phyloP scores from a whole-genome alignment of 306 rosid genomes.

The Cyclanthera cordifolia region DNA sequence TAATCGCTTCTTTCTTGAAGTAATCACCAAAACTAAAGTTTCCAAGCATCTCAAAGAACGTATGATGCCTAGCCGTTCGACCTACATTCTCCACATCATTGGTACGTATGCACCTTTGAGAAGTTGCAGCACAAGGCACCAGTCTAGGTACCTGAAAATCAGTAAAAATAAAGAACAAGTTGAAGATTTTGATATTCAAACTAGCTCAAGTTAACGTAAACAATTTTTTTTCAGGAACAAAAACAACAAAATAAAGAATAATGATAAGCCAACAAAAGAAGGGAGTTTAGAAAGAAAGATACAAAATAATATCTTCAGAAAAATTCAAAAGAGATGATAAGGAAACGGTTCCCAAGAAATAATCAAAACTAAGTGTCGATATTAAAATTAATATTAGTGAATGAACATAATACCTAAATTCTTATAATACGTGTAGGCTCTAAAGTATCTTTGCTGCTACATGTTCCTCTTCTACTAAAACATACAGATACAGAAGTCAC shows the following conservation, averaged over 20 bases:
- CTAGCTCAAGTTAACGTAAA: neutral
- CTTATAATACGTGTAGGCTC: neutral
- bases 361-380: neutral
- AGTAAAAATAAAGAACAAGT: conserved; percentile 8
- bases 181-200: neutral
- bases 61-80: conserved; percentile 71
- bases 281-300: neutral
- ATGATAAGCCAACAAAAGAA: neutral
- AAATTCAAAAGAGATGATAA: neutral
- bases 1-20: conserved; percentile 86
- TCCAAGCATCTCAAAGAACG: conserved; percentile 96
- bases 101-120: conserved; percentile 84
- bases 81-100: conserved; percentile 88
- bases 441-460: neutral
- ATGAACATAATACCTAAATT: neutral
- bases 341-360: neutral
- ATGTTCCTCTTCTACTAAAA: neutral
- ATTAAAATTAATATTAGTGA: neutral
- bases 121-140: conserved; percentile 69
- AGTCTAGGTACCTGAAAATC: conserved; percentile 45
- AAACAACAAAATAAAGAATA: neutral
- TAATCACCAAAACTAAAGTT: conserved; percentile 95
- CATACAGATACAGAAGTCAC: neutral
- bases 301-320: neutral
- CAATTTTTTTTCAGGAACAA: neutral